Evolutionary conservation across 257 asterid genomes (phyloP).

Genomic region (Perilla frutescens): DNA sequence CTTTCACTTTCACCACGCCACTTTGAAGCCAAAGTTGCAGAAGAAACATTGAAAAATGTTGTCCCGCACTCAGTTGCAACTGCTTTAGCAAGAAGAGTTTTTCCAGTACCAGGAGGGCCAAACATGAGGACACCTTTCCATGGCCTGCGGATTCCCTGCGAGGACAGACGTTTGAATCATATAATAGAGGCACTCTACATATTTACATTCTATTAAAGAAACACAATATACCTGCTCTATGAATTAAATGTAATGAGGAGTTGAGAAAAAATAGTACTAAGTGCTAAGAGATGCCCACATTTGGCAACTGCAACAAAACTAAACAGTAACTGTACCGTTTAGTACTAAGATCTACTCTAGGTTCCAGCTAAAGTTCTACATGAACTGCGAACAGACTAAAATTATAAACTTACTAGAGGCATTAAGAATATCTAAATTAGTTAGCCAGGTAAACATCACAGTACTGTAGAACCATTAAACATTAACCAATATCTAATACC

Average conservation of each 20-base stretch:
- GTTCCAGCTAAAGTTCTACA: conserved; percentile 13
- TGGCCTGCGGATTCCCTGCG: conserved; percentile 98
- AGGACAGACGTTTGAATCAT: conserved; percentile 30
- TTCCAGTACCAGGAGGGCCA: conserved; percentile 99
- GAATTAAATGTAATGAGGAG: conserved; percentile 1
- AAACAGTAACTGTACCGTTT: not conserved
- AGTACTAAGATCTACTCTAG: conserved; percentile 12
- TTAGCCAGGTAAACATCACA: conserved; percentile 7
- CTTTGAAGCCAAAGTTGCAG: conserved; percentile 98
- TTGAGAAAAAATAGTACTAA: conserved; percentile 1
- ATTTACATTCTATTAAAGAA: conserved; percentile 4
- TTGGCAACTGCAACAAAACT: conserved; percentile 8
- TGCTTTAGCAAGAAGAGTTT: conserved; percentile 99
- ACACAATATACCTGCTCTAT: not conserved
- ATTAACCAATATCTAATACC: conserved; percentile 54
- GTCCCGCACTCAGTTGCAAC: conserved; percentile 99
- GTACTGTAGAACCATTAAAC: conserved; percentile 24
- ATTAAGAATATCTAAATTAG: conserved; percentile 16
- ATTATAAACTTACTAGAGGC: not conserved
- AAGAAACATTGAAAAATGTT: conserved; percentile 95
- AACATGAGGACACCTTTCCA: conserved; percentile 99
- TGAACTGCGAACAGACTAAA: conserved; percentile 3
- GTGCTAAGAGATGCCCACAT: conserved; percentile 4
- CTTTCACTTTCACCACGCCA: conserved; percentile 99
- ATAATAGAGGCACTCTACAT: not conserved